phyloP scores from a whole-genome alignment of 495 filamentous ascomycete genomes.

The Talaromyces thailandensis region DNA sequence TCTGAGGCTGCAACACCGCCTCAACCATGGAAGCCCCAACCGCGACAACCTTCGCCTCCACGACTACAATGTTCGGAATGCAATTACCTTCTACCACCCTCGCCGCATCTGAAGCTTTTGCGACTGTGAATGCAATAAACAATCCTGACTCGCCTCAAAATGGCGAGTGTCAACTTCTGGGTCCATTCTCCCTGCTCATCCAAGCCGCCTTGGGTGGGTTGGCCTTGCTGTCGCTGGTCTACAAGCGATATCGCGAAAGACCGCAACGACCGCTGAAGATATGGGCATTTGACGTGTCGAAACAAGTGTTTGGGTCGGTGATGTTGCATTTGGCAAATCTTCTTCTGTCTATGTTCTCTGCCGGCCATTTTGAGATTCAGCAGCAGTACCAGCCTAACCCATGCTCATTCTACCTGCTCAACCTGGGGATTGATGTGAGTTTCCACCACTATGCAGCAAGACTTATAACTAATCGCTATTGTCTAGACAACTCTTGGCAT shows the following conservation, averaged over 20 bases:
- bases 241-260: slow-evolving; percentile 84
- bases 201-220: slow-evolving; percentile 81
- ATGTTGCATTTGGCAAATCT: slow-evolving; percentile 88
- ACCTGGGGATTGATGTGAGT: slow-evolving; percentile 92
- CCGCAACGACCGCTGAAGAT: slow-evolving; percentile 88
- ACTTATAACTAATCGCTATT: background rate
- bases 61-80: background rate
- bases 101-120: background rate
- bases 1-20: background rate
- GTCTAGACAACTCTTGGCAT: slow-evolving; percentile 89
- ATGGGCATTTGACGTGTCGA: slow-evolving; percentile 94
- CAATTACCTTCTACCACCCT: slow-evolving; percentile 10
- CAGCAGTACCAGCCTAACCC: slow-evolving; percentile 74
- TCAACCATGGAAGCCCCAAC: slow-evolving; percentile 1
- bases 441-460: background rate
- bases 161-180: slow-evolving; percentile 75
- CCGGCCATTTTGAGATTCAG: slow-evolving; percentile 57
- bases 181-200: slow-evolving; percentile 78
- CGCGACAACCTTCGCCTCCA: background rate
- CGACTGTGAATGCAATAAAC: background rate
- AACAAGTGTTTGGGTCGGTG: slow-evolving; percentile 91
- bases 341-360: slow-evolving; percentile 89
- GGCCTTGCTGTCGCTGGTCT: slow-evolving; percentile 78
- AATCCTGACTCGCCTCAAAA: slow-evolving; percentile 27
- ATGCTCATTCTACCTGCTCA: slow-evolving; percentile 91